These are phyloP conservation scores for Ichthyophthirius multifiliis DNA, from an alignment of 169 alveolate species.

Conservation along the genomic window DNA sequence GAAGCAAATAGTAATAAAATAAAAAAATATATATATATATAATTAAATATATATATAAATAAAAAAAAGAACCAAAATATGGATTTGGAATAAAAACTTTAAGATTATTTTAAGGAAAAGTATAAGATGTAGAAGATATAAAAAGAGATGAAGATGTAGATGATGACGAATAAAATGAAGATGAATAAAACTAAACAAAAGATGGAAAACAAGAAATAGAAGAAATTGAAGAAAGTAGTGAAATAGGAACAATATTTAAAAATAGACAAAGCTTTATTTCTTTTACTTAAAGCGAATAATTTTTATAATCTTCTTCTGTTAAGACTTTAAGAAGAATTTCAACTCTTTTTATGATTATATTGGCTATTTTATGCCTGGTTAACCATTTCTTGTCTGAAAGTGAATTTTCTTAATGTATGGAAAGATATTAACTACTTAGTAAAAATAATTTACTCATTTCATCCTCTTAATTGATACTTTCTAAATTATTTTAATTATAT, in stretches of 20 bases:
- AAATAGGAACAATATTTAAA: not conserved
- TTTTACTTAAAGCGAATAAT: not conserved
- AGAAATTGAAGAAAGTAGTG: not conserved
- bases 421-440: not conserved
- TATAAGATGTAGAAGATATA: not conserved
- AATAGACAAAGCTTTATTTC: not conserved
- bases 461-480: not conserved
- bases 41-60: not conserved
- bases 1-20: not conserved
- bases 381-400: too few species aligned
- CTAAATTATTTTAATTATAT: not conserved
- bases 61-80: not conserved
- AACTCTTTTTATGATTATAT: not conserved
- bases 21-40: not conserved
- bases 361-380: not conserved
- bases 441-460: not conserved
- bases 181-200: not conserved
- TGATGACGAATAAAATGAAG: not conserved
- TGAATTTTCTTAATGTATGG: not conserved
- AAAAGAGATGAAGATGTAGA: not conserved
- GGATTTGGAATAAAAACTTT: not conserved
- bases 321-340: not conserved
- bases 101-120: not conserved
- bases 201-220: not conserved
- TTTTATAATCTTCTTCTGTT: not conserved